phyloP scores from a whole-genome alignment of 1,139 yeast species.

The Blastobotrys niveus region DNA sequence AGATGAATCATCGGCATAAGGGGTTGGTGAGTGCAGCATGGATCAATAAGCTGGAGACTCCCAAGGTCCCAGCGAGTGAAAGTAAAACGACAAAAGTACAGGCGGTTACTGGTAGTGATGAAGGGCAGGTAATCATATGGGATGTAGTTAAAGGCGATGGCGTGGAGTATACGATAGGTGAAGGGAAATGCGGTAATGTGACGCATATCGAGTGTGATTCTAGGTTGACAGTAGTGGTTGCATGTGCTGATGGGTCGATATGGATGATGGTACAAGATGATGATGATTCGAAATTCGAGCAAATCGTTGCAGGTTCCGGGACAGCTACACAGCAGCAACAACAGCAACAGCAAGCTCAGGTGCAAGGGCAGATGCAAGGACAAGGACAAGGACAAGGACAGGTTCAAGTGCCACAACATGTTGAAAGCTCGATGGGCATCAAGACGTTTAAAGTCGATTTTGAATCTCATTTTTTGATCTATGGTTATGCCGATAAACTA shows the following conservation, averaged over 20 bases:
- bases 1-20: conserved; percentile 24
- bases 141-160: conserved; percentile 19
- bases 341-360: too few relatives aligned
- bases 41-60: conserved; percentile 30
- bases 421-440: too few relatives aligned
- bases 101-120: conserved; percentile 27
- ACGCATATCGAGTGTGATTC: conserved; percentile 25
- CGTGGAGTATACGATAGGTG: background rate
- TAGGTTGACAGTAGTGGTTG: conserved; percentile 21
- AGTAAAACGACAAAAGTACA: conserved; percentile 18
- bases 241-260: conserved; percentile 5
- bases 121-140: conserved; percentile 29
- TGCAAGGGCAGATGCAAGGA: background rate
- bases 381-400: background rate
- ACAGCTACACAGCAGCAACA: conserved; percentile 4
- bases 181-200: background rate
- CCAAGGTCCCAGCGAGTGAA: conserved; percentile 12
- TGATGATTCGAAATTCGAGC: conserved; percentile 1
- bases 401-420: background rate
- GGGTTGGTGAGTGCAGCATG: conserved; percentile 30
- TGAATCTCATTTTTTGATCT: conserved; percentile 21
- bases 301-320: background rate
- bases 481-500: conserved; percentile 17
- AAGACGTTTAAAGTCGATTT: conserved; percentile 25
- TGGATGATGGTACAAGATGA: conserved; percentile 2